These are phyloP conservation scores for Beauveria australis DNA, from an alignment of 2,329 filamentous ascomycete genomes.

Conservation along the genomic window DNA sequence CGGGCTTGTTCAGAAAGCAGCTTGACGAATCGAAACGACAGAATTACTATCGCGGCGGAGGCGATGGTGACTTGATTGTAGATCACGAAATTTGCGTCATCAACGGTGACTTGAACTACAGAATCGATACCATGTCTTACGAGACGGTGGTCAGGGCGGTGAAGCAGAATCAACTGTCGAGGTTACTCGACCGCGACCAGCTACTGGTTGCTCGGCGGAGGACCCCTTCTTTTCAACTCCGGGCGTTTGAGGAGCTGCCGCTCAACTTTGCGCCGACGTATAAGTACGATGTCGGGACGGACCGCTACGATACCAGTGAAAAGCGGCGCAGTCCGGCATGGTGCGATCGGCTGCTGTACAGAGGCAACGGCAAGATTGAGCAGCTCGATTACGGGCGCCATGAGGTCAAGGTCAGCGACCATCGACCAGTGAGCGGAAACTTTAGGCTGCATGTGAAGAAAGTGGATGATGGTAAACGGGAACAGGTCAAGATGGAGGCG, in stretches of 20 bases:
- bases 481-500: conserved; percentile 61
- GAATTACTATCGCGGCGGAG: conserved; percentile 81
- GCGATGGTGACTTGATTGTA: conserved; percentile 87
- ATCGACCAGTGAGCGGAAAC: conserved; percentile 79
- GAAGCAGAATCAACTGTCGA: conserved; percentile 68
- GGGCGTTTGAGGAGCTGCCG: conserved; percentile 81
- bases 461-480: conserved; percentile 60
- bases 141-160: conserved; percentile 86
- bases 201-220: conserved; percentile 80
- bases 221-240: conserved; percentile 81
- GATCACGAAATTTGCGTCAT: conserved; percentile 97
- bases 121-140: conserved; percentile 93
- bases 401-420: conserved; percentile 85
- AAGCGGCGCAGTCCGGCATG: conserved; percentile 91
- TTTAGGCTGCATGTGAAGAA: conserved; percentile 83
- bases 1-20: conserved; percentile 64
- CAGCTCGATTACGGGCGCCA: conserved; percentile 84
- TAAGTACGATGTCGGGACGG: conserved; percentile 95
- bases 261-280: conserved; percentile 95
- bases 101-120: conserved; percentile 96
- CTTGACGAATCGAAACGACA: conserved; percentile 57
- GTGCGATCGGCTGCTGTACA: conserved; percentile 90
- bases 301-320: conserved; percentile 88
- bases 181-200: conserved; percentile 89
- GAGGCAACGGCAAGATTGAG: conserved; percentile 71